Conservation (phyloP, 83 land plant genomes). For the Larix sibirica region DNA sequence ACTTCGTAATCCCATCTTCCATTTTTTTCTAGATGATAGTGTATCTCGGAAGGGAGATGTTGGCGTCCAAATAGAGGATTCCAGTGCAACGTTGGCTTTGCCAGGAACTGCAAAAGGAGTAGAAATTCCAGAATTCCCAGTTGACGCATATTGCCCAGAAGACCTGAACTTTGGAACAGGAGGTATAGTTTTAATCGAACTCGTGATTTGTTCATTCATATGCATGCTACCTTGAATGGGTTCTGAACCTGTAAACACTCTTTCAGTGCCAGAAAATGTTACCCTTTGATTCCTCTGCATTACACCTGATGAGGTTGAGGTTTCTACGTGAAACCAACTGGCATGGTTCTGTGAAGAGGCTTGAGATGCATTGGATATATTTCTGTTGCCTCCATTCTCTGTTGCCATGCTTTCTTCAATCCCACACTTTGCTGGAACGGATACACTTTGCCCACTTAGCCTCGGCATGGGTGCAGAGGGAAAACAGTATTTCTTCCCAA, state of each 20-base stretch:
- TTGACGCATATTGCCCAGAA: neutral
- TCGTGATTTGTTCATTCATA: neutral
- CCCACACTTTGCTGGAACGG: constrained; percentile 6
- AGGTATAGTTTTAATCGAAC: neutral
- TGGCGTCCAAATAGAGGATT: neutral
- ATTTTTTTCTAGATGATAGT: neutral
- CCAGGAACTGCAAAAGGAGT: neutral
- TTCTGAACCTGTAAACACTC: neutral
- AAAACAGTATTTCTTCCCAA: neutral
- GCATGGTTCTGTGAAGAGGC: constrained; percentile 8
- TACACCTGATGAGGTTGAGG: neutral
- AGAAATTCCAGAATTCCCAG: neutral
- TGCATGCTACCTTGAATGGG: neutral
- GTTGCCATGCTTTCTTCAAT: neutral
- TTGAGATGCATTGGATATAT: neutral
- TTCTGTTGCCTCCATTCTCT: constrained; percentile 1
- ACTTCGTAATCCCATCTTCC: neutral
- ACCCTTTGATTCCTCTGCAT: no score
- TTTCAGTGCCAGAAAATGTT: neutral
- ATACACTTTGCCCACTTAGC: constrained; percentile 8
- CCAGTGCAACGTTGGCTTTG: neutral
- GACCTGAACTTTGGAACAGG: constrained; percentile 10
- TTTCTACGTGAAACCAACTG: neutral
- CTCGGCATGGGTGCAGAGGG: constrained; percentile 1
- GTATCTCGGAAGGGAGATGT: neutral